Conservation (phyloP, 2,329 filamentous ascomycete genomes). For the Parastagonospora nodorum region DNA sequence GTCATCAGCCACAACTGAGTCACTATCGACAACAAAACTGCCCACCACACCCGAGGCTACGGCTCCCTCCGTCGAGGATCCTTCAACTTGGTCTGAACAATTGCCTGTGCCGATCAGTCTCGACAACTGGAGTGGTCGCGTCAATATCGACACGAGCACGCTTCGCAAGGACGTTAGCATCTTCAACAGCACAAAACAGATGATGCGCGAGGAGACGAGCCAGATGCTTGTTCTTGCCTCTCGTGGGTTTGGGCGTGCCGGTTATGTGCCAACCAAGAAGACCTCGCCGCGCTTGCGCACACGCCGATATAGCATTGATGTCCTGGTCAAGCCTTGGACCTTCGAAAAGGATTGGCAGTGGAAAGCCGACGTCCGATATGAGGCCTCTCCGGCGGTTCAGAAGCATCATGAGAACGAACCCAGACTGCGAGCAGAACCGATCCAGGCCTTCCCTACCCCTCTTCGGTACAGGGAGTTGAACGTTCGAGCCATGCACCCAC, state of each 20-base stretch:
- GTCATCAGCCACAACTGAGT: too few species aligned
- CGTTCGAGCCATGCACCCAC: background rate
- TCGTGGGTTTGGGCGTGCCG: slow-evolving; percentile 19
- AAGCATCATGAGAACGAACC: background rate
- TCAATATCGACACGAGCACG: too few species aligned
- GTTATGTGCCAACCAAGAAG: slow-evolving; percentile 13
- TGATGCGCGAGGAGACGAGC: slow-evolving; percentile 1
- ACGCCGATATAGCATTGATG: slow-evolving; percentile 33
- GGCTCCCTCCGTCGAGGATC: too few species aligned
- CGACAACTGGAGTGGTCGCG: too few species aligned
- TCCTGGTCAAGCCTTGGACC: slow-evolving; percentile 7
- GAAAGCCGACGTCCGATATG: background rate
- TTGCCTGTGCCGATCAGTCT: too few species aligned
- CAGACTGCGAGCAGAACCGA: background rate
- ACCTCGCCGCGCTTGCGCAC: slow-evolving; percentile 13
- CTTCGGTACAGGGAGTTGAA: background rate
- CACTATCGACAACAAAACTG: too few species aligned
- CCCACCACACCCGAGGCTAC: too few species aligned
- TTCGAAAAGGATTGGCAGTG: background rate
- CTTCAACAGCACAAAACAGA: slow-evolving; percentile 8
- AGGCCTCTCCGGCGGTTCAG: background rate
- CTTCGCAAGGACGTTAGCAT: too few species aligned
- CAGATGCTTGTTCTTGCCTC: slow-evolving; percentile 13
- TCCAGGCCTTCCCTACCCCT: background rate
- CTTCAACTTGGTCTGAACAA: too few species aligned